phyloP scores from a whole-genome alignment of 768 basidiomycete species.

The Tephrocybe sp. region DNA sequence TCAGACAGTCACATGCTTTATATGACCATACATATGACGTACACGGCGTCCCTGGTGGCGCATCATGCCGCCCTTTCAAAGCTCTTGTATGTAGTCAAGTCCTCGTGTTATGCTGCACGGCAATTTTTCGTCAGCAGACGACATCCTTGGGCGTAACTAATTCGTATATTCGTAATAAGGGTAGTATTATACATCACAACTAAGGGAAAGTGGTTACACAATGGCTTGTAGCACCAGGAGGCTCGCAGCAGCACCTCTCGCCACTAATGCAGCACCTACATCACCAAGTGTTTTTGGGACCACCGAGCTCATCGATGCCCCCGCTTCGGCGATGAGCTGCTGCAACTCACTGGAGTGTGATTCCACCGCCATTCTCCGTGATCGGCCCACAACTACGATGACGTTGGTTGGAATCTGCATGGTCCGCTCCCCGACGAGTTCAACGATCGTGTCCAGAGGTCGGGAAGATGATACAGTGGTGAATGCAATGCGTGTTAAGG shows the following conservation, averaged over 20 bases:
- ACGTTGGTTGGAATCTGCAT: constrained; percentile 44
- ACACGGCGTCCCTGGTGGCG: too few species aligned
- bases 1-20: too few species aligned
- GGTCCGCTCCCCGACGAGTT: constrained; percentile 35
- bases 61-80: too few species aligned
- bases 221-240: constrained; percentile 52
- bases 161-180: too few species aligned
- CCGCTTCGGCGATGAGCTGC: constrained; percentile 40
- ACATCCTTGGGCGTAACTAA: too few species aligned
- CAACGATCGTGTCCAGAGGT: constrained; percentile 58
- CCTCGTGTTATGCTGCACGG: too few species aligned
- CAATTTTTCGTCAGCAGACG: too few species aligned
- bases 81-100: too few species aligned
- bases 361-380: constrained; percentile 65
- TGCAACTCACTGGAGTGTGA: constrained; percentile 61
- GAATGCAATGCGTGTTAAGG: constrained; percentile 63
- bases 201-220: not conserved
- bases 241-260: constrained; percentile 47
- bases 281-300: constrained; percentile 76
- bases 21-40: too few species aligned
- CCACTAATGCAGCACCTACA: constrained; percentile 68
- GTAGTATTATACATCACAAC: too few species aligned
- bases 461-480: constrained; percentile 41
- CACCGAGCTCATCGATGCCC: constrained; percentile 48
- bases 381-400: constrained; percentile 72